Evolutionary conservation across 2,329 filamentous ascomycete genomes (phyloP), one percentile per base, ranked within the genome.

Genomic region (Alternaria solani): DNA sequence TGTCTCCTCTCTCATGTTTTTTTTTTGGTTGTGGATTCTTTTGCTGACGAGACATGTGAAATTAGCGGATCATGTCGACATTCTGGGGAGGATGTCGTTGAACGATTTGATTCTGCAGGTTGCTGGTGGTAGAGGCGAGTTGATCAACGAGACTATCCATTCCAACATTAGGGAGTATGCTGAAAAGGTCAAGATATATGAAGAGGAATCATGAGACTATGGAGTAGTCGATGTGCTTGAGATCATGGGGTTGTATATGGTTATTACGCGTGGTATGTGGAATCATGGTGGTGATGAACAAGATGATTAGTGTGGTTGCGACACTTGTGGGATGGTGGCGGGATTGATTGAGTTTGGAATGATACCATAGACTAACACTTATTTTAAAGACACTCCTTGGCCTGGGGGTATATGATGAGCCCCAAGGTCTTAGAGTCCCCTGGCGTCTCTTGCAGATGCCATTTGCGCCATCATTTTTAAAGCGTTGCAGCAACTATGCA

Each of bases 81-180:
- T 99, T 59, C 84, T 99, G 3, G 95, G 95, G 1, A 84, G 95
- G 30, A 89, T 93, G 67, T 93, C 88, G 32, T 84, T 99, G 26
- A 99, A 99, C 72, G 95, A 99, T 78, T 81, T 98, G 51, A 90
- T 99, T 48, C 79, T 99, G 60, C 86, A 89, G 53, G 90, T 99
- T 9, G 95, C 93, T 0, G 93, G 93, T 0, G 95, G 95, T 0
- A 89, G 88, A 68, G 95, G 95, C 5, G 86, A 94, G 60, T 84
- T 88, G 28, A 94, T 99, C 65, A 83, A 90, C 49, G 88, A 96
- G 62, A 88, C 86, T 47, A 87, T 96, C 23, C 85, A 92, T 54
- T 96, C 92, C 65, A 90, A 91, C 61, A 98, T 99, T 62, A 81
- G 79, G 36, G 86, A 93, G 71, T 97, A 97, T 77, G 89, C 93